Evolutionary conservation across 805 yeast species (phyloP).

Genomic region (Lachancea nothofagi): DNA sequence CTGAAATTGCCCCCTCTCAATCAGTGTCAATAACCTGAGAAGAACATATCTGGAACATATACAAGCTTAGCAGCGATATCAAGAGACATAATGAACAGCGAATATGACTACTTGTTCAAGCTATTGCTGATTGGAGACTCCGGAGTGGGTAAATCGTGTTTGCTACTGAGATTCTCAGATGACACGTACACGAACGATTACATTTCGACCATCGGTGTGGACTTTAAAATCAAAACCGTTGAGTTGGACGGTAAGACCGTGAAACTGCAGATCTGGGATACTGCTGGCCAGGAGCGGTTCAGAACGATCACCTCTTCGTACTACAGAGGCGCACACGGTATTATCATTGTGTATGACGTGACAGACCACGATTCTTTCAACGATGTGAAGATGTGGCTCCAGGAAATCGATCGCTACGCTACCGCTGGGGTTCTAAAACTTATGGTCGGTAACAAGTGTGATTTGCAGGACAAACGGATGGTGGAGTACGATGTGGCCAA

Average conservation of each 20-base stretch:
- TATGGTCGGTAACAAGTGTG: slow-evolving; percentile 95
- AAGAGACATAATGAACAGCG: slow-evolving; percentile 59
- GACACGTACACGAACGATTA: slow-evolving; percentile 96
- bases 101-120: slow-evolving; percentile 97
- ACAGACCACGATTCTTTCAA: slow-evolving; percentile 96
- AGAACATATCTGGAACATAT: slow-evolving; percentile 1
- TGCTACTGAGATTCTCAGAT: slow-evolving; percentile 91
- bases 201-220: slow-evolving; percentile 97
- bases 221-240: slow-evolving; percentile 81
- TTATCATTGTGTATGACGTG: slow-evolving; percentile 94
- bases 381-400: slow-evolving; percentile 97
- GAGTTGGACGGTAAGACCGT: slow-evolving; percentile 96
- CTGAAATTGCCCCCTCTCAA: neutral
- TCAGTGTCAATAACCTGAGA: neutral
- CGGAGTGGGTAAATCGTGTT: slow-evolving; percentile 97
- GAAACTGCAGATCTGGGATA: slow-evolving; percentile 98
- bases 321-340: slow-evolving; percentile 98
- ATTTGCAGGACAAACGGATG: slow-evolving; percentile 85
- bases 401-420: slow-evolving; percentile 96
- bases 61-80: neutral
- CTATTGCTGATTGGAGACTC: slow-evolving; percentile 94
- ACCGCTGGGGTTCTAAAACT: slow-evolving; percentile 95
- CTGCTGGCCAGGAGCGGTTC: slow-evolving; percentile 98
- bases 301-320: slow-evolving; percentile 96
- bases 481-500: slow-evolving; percentile 95